Percentiles rank a stretch among this genome's conserved stretches.
phyloP scores from a whole-genome alignment of 805 yeast genomes.

The Pichia phayaonensis region DNA sequence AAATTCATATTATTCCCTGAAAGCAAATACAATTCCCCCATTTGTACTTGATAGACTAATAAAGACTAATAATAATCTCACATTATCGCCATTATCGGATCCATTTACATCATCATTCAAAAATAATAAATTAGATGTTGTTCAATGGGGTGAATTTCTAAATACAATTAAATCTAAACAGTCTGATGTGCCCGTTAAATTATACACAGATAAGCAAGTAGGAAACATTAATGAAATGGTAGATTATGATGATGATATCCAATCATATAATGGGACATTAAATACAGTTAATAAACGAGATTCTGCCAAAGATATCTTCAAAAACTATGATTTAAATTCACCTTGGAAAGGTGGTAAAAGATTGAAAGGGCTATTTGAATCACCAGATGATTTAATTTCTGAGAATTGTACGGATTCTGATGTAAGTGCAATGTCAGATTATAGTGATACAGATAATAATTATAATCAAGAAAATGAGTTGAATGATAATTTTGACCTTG shows the following conservation, averaged over 20 bases:
- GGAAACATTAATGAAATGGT: neutral
- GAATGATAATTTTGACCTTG: constrained; percentile 11
- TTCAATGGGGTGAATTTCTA: constrained; percentile 17
- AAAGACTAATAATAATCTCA: neutral
- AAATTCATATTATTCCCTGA: constrained; percentile 3
- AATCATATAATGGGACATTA: neutral
- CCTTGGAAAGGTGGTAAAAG: constrained; percentile 71
- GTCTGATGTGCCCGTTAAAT: neutral
- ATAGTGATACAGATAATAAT: neutral
- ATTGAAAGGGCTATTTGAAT: constrained; percentile 43
- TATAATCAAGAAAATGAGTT: constrained; percentile 2
- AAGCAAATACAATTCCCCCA: constrained; percentile 13
- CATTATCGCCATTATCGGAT: constrained; percentile 4
- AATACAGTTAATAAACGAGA: constrained; percentile 18
- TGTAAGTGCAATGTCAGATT: constrained; percentile 3
- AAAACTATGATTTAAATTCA: constrained; percentile 31
- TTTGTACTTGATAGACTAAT: constrained; percentile 14
- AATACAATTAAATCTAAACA: constrained; percentile 10
- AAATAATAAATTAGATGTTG: constrained; percentile 3
- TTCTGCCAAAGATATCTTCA: constrained; percentile 5
- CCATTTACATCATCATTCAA: constrained; percentile 16
- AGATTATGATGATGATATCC: neutral
- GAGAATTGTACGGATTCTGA: neutral
- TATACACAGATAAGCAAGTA: neutral
- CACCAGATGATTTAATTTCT: constrained; percentile 19